A percentile compares a stretch with the other conserved stretches of the same genome.
Evolutionary conservation across 2,329 filamentous ascomycete genomes (phyloP).

Genomic region (Calonectria hongkongensis): DNA sequence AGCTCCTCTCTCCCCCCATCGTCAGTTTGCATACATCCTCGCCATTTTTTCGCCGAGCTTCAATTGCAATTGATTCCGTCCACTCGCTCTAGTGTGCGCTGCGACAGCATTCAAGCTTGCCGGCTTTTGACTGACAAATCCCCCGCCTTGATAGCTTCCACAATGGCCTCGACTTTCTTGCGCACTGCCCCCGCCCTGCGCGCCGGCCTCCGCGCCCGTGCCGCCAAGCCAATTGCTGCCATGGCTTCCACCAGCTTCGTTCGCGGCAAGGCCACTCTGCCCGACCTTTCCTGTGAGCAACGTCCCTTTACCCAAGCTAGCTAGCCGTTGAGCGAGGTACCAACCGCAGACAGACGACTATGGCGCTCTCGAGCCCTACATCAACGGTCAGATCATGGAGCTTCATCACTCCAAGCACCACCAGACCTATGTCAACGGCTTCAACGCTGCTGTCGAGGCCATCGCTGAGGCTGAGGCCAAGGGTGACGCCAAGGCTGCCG

Average conservation of each 20-base stretch:
- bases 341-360: conserved; percentile 85
- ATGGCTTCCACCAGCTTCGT: conserved; percentile 85
- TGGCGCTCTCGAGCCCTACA: conserved; percentile 88
- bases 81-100: not conserved
- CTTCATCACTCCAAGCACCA: conserved; percentile 96
- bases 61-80: conserved; percentile 8
- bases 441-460: conserved; percentile 87
- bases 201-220: conserved; percentile 81
- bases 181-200: conserved; percentile 81
- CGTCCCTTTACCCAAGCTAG: not conserved
- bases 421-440: conserved; percentile 92
- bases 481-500: conserved; percentile 73
- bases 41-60: not conserved
- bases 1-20: not conserved
- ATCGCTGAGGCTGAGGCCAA: conserved; percentile 78
- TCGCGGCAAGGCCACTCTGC: conserved; percentile 93
- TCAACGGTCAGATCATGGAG: conserved; percentile 96
- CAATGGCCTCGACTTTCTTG: conserved; percentile 86
- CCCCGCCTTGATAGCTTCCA: conserved; percentile 51
- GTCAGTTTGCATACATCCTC: not conserved
- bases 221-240: conserved; percentile 77
- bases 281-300: conserved; percentile 81
- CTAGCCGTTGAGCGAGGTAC: conserved; percentile 13
- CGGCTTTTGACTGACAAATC: conserved; percentile 39
- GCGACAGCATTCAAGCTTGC: not conserved